Evolutionary conservation across 805 yeast genomes (phyloP).

Genomic region (Kuraishia hungarica): DNA sequence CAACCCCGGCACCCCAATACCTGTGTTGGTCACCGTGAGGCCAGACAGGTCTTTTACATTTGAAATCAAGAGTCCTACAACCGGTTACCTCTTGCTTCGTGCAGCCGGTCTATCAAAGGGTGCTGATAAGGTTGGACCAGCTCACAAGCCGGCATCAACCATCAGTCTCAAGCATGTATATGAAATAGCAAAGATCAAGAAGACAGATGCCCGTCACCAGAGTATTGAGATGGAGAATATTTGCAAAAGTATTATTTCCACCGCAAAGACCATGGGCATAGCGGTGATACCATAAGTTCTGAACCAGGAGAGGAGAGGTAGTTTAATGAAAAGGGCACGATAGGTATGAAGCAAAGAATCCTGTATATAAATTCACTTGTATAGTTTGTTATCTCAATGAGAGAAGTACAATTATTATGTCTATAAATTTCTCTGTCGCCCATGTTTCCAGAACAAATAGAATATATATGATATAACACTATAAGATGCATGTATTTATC

Average conservation of each 20-base stretch:
- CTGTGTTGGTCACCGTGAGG: constrained; percentile 72
- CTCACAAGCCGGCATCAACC: constrained; percentile 24
- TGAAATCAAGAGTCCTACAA: constrained; percentile 85
- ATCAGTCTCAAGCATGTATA: constrained; percentile 80
- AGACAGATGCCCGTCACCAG: constrained; percentile 75
- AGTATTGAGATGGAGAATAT: constrained; percentile 64
- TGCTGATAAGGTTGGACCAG: constrained; percentile 54
- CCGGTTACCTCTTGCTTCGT: constrained; percentile 75
- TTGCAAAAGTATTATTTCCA: constrained; percentile 74
- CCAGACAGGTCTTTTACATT: constrained; percentile 91
- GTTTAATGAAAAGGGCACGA: neutral
- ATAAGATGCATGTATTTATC: neutral
- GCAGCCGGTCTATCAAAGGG: constrained; percentile 83
- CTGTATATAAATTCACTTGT: neutral
- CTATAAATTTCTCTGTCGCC: too few species aligned
- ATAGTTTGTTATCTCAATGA: neutral
- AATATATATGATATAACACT: neutral
- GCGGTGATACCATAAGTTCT: constrained; percentile 53
- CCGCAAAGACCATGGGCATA: constrained; percentile 88
- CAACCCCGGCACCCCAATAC: constrained; percentile 83
- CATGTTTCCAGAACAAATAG: too few species aligned
- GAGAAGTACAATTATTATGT: too few species aligned
- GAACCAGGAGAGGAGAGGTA: neutral
- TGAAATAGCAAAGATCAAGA: constrained; percentile 90
- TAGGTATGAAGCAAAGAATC: neutral